phyloP scores from a whole-genome alignment of 176 grass and related monocot genomes.

The barley (Hordeum vulgare) region MorexV3_pseudomolecules_assembly NC_058518.1:497468345-497468844 shows the following conservation, averaged over 20 bases:
- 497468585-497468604: background rate
- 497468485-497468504: background rate
- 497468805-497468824: conserved; percentile 60
- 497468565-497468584: background rate
- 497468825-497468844: conserved; percentile 64
- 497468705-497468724: conserved; percentile 75
- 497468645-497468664: conserved; percentile 93
- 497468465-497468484: background rate
- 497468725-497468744: conserved; percentile 26
- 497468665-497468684: conserved; percentile 91
- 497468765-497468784: background rate
- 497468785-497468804: conserved; percentile 67
- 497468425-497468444: background rate
- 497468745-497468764: background rate
- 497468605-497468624: background rate
- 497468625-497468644: conserved; percentile 7
- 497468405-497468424: background rate
- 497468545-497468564: background rate
- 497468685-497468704: conserved; percentile 98
- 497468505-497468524: background rate
- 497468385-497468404: background rate
- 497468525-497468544: background rate
- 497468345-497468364: background rate
- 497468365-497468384: background rate
- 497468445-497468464: background rate